These are phyloP conservation scores for Scutellaria galericulata DNA, from an alignment of 257 asterid genomes.

Conservation along the genomic window DNA sequence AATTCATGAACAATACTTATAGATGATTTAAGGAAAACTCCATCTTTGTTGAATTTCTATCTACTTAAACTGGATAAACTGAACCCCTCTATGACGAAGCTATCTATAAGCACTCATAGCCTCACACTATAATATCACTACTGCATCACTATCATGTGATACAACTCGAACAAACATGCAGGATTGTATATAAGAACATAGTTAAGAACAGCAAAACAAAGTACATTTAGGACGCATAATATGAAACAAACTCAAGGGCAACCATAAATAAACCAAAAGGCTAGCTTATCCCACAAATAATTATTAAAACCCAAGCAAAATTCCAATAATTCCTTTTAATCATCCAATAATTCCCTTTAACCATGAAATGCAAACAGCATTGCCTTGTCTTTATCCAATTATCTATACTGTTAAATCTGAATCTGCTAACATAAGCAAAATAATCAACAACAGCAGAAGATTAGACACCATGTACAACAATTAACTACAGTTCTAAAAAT, in stretches of 20 bases:
- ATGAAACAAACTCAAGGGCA: conserved; percentile 13
- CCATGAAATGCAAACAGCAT: conserved; percentile 21
- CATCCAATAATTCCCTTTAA: neutral
- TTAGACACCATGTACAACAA: conserved; percentile 11
- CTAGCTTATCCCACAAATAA: neutral
- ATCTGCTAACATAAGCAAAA: conserved; percentile 24
- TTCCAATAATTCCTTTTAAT: neutral
- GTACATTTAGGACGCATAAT: neutral
- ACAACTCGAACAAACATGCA: neutral
- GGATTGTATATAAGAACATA: neutral
- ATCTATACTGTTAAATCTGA: conserved; percentile 36
- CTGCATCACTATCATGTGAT: neutral
- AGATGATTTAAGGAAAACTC: conserved; percentile 6
- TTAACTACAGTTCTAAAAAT: neutral
- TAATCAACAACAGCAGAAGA: conserved; percentile 5
- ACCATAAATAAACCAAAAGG: conserved; percentile 6
- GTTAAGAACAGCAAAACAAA: neutral
- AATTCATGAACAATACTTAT: neutral
- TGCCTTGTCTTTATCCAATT: conserved; percentile 1
- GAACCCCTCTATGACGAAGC: neutral
- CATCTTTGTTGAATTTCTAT: conserved; percentile 11
- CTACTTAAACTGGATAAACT: neutral
- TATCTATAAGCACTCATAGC: neutral
- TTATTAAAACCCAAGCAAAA: neutral
- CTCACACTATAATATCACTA: neutral